phyloP scores from a whole-genome alignment of 2,329 filamentous ascomycete species.

The Stromatinia cepivora region DNA sequence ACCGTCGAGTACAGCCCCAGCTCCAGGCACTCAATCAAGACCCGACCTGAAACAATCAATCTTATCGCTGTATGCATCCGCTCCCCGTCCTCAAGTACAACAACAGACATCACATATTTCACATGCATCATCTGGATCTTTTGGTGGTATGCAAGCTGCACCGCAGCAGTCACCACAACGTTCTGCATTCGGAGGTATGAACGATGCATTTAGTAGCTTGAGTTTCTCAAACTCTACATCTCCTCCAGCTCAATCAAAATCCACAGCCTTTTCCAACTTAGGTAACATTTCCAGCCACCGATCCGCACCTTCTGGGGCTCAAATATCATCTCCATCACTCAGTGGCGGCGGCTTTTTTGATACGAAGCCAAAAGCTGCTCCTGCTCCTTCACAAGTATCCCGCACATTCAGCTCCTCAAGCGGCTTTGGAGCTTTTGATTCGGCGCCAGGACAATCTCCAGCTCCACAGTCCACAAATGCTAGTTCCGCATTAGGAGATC shows the following conservation, averaged over 20 bases:
- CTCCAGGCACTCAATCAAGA: conserved; percentile 67
- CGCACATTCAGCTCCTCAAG: conserved; percentile 56
- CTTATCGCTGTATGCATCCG: conserved; percentile 86
- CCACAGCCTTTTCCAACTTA: conserved; percentile 52
- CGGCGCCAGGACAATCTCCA: conserved; percentile 47
- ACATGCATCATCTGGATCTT: conserved; percentile 62
- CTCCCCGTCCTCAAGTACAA: conserved; percentile 70
- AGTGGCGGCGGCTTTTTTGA: conserved; percentile 82
- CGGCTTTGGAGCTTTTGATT: conserved; percentile 62
- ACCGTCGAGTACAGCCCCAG: conserved; percentile 77
- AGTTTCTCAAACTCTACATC: conserved; percentile 55
- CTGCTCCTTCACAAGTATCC: conserved; percentile 47
- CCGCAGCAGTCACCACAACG: conserved; percentile 49
- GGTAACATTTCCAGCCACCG: conserved; percentile 45
- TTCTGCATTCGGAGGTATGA: conserved; percentile 54
- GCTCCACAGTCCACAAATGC: conserved; percentile 36
- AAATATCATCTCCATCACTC: conserved; percentile 49
- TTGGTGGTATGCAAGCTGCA: conserved; percentile 61
- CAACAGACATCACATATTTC: conserved; percentile 45
- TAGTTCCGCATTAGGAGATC: conserved; percentile 67
- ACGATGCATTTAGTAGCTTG: conserved; percentile 76
- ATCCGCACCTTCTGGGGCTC: conserved; percentile 40
- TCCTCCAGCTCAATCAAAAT: conserved; percentile 44
- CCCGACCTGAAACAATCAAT: conserved; percentile 98
- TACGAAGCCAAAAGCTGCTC: conserved; percentile 59